Conservation (phyloP, 371 early-diverging fungal species). For the Mortierella sp. region DNA sequence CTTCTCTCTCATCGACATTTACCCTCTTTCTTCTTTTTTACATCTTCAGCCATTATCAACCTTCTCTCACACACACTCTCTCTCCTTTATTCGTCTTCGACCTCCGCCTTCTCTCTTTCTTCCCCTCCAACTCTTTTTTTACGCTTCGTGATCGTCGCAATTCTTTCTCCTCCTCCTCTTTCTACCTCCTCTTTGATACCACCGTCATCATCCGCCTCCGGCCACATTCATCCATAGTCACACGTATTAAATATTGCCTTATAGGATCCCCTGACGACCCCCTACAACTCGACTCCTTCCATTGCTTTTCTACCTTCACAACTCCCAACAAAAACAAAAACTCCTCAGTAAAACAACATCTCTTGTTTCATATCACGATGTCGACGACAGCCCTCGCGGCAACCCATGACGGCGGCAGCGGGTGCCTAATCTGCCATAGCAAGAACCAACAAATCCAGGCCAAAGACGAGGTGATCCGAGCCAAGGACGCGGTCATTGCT, state of each 20-base stretch:
- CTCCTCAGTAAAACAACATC: neutral
- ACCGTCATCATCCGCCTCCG: neutral
- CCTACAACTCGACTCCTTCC: too few relatives aligned
- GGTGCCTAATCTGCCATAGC: constrained; percentile 33
- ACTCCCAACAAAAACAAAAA: neutral
- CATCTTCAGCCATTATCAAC: too few relatives aligned
- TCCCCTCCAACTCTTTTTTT: neutral
- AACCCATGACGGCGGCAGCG: constrained; percentile 3
- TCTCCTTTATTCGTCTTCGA: neutral
- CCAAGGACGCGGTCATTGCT: constrained; percentile 48
- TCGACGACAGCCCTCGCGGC: constrained; percentile 8
- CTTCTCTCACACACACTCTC: too few relatives aligned
- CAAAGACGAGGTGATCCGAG: constrained; percentile 48
- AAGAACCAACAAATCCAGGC: constrained; percentile 41
- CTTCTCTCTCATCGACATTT: too few relatives aligned
- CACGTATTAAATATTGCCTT: too few relatives aligned
- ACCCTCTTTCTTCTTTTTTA: too few relatives aligned
- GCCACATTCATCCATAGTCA: too few relatives aligned
- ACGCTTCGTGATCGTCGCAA: too few relatives aligned
- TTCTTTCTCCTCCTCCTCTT: neutral
- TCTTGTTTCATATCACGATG: neutral
- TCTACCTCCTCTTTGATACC: neutral
- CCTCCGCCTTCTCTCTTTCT: neutral
- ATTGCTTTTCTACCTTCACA: neutral
- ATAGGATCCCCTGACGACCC: neutral